Base-by-base conservation (phyloP, 192 early-diverging fungal species). In the Backusella circina region DNA sequence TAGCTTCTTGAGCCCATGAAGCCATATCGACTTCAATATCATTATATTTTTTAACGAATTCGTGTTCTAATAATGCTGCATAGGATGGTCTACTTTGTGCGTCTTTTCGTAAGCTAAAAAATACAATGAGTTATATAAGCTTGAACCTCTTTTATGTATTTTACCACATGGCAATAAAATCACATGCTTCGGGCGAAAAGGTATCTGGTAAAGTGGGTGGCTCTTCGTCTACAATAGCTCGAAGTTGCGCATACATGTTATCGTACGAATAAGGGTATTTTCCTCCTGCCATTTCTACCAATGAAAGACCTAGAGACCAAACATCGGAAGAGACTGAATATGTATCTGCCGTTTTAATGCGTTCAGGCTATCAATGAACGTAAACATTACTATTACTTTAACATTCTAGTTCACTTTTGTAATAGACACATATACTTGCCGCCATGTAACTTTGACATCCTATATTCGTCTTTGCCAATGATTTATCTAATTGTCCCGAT, bases 371-470 rank as follows among this genome's bases (percentile, higher is more conserved):
- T 51, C 3, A 33, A 66, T 65, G 65, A 79, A 47, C 31, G 39
- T 0, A 0, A 33, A 50, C 36, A 44, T 10, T 44, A 44, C 15
- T 44, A 15, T 10, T 44, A 10, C 0, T 15, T 44, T 44, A 13
- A 44, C 41, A 15, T 1, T 15, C 39, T 15, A 7, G 7, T 41
- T 41, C 21, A 38, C 64, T 65, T 26, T 37, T 28, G 18, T 18
- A 39, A 31, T 72, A 15, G 2, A 33, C 15, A 44, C 28, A 71
- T 39, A 41, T 33, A 23, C 86, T 50, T 84, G 92, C 91, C 12
- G 95, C 94, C 95, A 98, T 96, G 77, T 97, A 97, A 78, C 91
- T 93, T 82, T 97, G 93, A 72, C 94, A 96, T 15, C 96, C 97
- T 35, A 96, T 92, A 77, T 96, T 92, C 1, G 95, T 98, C 79